Base-by-base conservation (phyloP, 345 rosid species). In the Corchorus capsularis region DNA sequence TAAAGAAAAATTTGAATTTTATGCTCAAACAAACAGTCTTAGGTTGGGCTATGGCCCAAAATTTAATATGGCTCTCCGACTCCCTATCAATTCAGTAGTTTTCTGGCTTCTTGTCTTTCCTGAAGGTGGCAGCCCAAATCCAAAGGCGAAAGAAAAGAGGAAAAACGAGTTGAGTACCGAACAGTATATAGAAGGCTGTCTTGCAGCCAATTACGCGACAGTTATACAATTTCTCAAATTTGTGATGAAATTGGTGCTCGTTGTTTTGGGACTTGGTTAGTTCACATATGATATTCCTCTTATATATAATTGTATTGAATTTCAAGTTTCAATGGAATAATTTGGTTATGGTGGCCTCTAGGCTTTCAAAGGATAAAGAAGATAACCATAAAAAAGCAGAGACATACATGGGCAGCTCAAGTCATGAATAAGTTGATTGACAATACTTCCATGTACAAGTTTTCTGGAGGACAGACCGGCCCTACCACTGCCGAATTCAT, bases 261-360 rank as follows among this genome's bases (percentile, higher is more conserved):
- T 83, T 64, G 52, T 88, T 32, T 78, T 84, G 35, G 87, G 88
- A 66, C 73, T 74, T n/a, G 87, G 89, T 85, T 8, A 19, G 76
- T 16, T 15, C 22, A n/a, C n/a, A n/a, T n/a, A n/a, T 1, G 2
- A 15, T 7, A 12, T 4, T 8, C 10, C 34, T 16, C 34, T 34
- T 15, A 37, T 4, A 14, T n/a, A n/a, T n/a, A n/a, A n/a, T n/a
- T n/a, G n/a, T n/a, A n/a, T n/a, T n/a, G n/a, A n/a, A n/a, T n/a
- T n/a, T n/a, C n/a, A n/a, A n/a, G n/a, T n/a, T n/a, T n/a, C n/a
- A n/a, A n/a, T n/a, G n/a, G n/a, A n/a, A n/a, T n/a, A n/a, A n/a
- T n/a, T 56, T 15, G 50, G 34, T 27, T 49, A 19, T 41, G 15
- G n/a, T 47, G 34, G 11, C 20, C n/a, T n/a, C 27, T 55, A 86